Base-by-base conservation (phyloP, 257 asterid species). In the Voacanga thouarsii region DNA sequence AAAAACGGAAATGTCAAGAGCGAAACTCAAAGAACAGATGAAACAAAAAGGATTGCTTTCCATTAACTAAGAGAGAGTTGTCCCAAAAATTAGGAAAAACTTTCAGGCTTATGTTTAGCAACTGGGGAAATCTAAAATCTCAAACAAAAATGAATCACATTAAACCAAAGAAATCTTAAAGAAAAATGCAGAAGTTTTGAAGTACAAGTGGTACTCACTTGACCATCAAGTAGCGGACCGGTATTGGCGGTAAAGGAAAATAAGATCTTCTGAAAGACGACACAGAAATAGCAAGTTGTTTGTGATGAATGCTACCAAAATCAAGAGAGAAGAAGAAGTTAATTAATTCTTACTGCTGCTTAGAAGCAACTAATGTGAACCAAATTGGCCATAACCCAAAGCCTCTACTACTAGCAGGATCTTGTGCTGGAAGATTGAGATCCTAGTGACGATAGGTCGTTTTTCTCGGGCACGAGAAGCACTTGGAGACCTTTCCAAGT, bases 301-400 rank as follows among this genome's bases (percentile, higher is more conserved):
- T 14, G 24, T 23, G 6, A 61, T 50, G 26, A 23, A 33, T 9
- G n/a, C n/a, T 41, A 33, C 39, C 15, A 33, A 21, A 26, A n/a
- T 75, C 49, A 47, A 53, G 6, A 33, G 49, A 74, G 45, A 8
- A 18, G 30, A 23, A 24, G 45, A 76, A 30, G 57, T 41, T 37
- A 41, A n/a, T 61, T 55, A n/a, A n/a, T n/a, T n/a, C 87, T 81
- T 65, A 84, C 85, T 78, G 75, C 4, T 51, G 70, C 41, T 81
- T 64, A 47, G 74, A 84, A 70, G 79, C 84, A 75, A 84, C 79
- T 23, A 84, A 26, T 19, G 41, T n/a, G 49, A 84, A 75, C 87
- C 87, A 84, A 16, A 81, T 56, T 11, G 72, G 77, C 21, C 26
- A 64, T 30, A 3, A 28, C 56, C 74, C 75, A 53, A 60, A n/a